Conservation (phyloP, 257 asterid species). For the Primulina eburnea region DNA sequence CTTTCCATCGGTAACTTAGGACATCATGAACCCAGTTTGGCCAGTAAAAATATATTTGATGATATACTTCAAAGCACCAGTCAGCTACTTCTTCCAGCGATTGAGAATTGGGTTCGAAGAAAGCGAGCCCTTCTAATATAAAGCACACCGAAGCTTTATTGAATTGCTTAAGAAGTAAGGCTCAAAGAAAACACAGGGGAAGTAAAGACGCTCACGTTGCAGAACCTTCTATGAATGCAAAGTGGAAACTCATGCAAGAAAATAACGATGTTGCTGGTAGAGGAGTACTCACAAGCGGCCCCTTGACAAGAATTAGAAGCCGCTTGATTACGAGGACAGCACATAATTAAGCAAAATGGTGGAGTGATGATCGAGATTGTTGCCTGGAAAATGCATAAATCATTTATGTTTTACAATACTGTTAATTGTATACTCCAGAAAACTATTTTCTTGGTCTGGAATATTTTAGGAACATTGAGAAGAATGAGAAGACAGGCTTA, state of each 20-base stretch:
- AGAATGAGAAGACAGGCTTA: too few relatives aligned
- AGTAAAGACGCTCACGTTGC: background rate
- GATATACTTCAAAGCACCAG: slow-evolving; percentile 29
- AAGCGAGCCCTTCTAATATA: slow-evolving; percentile 12
- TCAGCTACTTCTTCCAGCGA: slow-evolving; percentile 1
- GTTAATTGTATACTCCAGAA: too few relatives aligned
- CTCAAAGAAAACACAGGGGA: slow-evolving; percentile 6
- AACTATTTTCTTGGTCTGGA: too few relatives aligned
- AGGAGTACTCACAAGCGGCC: slow-evolving; percentile 19
- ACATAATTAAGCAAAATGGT: background rate
- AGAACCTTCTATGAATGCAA: background rate
- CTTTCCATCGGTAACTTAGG: background rate
- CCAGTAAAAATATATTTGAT: slow-evolving; percentile 20
- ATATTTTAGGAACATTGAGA: too few relatives aligned
- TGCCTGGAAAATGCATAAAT: background rate
- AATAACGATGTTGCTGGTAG: background rate
- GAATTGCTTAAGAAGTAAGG: background rate
- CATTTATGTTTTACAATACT: too few relatives aligned
- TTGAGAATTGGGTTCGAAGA: slow-evolving; percentile 18
- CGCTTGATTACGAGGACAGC: slow-evolving; percentile 10
- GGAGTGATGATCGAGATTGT: background rate
- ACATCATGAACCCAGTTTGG: slow-evolving; percentile 24
- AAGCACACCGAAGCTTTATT: slow-evolving; percentile 11
- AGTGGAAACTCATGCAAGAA: background rate
- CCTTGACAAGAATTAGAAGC: slow-evolving; percentile 43